Conservation (phyloP, 306 rosid genomes). For the Senna siamea region DNA sequence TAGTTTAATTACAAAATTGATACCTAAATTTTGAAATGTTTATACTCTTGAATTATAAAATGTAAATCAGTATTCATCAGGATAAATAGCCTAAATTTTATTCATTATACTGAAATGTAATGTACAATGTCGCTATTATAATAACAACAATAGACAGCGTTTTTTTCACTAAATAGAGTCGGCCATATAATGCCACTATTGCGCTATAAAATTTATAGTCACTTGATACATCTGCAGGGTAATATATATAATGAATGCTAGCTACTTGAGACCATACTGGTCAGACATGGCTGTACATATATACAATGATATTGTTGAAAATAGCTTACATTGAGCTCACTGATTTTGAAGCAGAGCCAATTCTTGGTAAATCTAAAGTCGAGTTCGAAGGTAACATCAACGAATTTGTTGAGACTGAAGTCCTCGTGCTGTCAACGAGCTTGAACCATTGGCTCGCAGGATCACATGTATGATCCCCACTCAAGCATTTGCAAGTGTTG, state of each 20-base stretch:
- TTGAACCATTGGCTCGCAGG: slow-evolving; percentile 90
- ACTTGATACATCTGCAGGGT: not conserved
- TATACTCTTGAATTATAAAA: no score
- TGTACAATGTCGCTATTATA: not conserved
- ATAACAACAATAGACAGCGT: no score
- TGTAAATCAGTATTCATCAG: no score
- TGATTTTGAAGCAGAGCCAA: slow-evolving; percentile 23
- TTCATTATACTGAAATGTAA: not conserved
- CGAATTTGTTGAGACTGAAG: slow-evolving; percentile 11
- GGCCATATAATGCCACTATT: no score
- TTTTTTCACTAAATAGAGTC: no score
- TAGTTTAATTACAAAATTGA: no score
- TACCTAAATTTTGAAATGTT: no score
- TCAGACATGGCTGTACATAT: not conserved
- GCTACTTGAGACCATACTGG: not conserved
- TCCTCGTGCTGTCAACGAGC: slow-evolving; percentile 63
- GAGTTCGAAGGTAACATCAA: slow-evolving; percentile 24
- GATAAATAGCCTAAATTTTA: no score
- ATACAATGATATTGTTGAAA: not conserved
- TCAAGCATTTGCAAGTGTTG: slow-evolving; percentile 74
- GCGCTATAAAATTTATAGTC: not conserved
- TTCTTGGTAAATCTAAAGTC: slow-evolving; percentile 22
- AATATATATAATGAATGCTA: no score
- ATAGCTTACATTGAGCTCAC: slow-evolving; percentile 19
- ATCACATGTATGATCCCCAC: slow-evolving; percentile 58